Percentiles rank a stretch among this genome's conserved stretches.
These are phyloP conservation scores for Gloeophyllum trabeum DNA, from an alignment of 768 basidiomycete species.

Conservation along the genomic window DNA sequence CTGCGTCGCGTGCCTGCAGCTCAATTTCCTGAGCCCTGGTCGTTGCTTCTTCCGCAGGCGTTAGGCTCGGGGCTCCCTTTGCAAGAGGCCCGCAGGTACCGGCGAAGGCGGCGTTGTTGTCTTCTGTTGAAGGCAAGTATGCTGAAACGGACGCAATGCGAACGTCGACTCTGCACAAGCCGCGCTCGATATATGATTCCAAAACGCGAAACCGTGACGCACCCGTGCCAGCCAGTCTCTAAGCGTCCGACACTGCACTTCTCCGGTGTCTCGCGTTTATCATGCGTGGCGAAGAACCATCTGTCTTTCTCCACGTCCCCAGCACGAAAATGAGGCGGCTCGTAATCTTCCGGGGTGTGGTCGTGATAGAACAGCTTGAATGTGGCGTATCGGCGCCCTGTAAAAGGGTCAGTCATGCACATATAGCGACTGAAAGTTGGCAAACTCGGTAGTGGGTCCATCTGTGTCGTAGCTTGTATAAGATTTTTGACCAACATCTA, in stretches of 20 bases:
- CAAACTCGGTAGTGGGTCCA: conserved; percentile 42
- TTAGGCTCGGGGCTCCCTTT: conserved; percentile 23
- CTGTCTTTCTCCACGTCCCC: conserved; percentile 64
- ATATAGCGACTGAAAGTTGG: not conserved
- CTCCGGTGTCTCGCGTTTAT: conserved; percentile 61
- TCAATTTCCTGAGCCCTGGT: conserved; percentile 43
- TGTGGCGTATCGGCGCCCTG: conserved; percentile 76
- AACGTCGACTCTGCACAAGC: conserved; percentile 47
- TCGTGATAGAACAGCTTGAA: conserved; percentile 84
- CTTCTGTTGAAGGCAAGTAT: conserved; percentile 56
- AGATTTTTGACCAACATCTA: conserved; percentile 70
- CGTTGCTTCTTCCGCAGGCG: conserved; percentile 47
- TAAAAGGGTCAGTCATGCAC: not conserved
- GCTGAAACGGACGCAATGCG: conserved; percentile 64
- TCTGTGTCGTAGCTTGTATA: conserved; percentile 66
- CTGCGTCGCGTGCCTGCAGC: conserved; percentile 51
- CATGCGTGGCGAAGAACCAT: conserved; percentile 78
- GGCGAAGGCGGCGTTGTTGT: conserved; percentile 43
- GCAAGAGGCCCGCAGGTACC: conserved; percentile 26
- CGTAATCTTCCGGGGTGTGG: conserved; percentile 69
- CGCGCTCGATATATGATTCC: not conserved
- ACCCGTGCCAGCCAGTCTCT: conserved; percentile 69
- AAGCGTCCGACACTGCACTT: conserved; percentile 57
- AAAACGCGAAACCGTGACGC: conserved; percentile 12
- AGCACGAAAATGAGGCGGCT: conserved; percentile 69